A percentile compares a stretch with the other conserved stretches of the same genome.
phyloP scores from a whole-genome alignment of 192 early-diverging fungal genomes.

The Lobosporangium transversale region DNA sequence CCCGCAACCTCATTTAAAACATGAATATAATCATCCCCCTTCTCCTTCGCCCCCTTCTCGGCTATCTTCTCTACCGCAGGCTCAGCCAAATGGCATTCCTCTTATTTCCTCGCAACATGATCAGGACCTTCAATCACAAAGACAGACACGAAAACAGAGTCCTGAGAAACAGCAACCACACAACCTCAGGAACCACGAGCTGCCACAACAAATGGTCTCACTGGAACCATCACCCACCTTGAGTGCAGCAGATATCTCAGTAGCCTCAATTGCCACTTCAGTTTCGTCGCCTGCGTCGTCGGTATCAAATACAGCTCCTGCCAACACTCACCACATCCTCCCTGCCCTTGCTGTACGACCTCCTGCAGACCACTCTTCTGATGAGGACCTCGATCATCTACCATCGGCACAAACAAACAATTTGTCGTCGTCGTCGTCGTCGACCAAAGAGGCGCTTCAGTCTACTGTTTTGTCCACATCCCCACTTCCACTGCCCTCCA shows the following conservation, averaged over 20 bases:
- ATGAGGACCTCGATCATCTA: not conserved
- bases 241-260: not conserved
- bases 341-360: not conserved
- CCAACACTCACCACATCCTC: not conserved
- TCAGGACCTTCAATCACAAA: not conserved
- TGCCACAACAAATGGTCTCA: not conserved
- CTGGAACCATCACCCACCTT: not conserved
- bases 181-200: constrained; percentile 2
- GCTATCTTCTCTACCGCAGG: not conserved
- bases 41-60: too few relatives aligned
- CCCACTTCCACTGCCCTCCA: not conserved
- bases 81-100: constrained; percentile 2
- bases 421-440: too few relatives aligned
- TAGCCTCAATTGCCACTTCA: not conserved
- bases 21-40: not conserved
- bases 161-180: not conserved
- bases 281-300: not conserved
- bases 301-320: not conserved
- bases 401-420: not conserved
- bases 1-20: not conserved
- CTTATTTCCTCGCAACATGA: not conserved
- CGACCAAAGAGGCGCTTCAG: not conserved
- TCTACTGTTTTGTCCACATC: not conserved
- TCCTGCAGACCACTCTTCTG: constrained; percentile 2
- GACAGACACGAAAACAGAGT: not conserved